Percentiles rank a stretch among this genome's conserved stretches.
Conservation (phyloP, 495 filamentous ascomycete genomes). For the Hypomontagnella submonticulosa region DNA sequence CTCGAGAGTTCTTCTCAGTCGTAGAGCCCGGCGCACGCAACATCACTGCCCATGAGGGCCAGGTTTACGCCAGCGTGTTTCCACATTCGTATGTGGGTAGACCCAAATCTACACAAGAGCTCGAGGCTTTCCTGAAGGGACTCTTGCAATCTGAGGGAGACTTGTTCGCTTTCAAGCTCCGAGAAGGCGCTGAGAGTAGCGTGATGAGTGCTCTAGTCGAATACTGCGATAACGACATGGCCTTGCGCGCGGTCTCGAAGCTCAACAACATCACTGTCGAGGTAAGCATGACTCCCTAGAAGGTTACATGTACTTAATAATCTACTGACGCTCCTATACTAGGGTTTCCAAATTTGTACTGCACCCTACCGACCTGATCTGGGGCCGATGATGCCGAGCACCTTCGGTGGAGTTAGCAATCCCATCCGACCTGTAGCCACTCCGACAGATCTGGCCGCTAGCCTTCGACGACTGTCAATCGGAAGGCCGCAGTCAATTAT, state of each 20-base stretch:
- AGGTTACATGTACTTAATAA: neutral
- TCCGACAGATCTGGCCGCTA: constrained; percentile 31
- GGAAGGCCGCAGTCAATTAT: constrained; percentile 36
- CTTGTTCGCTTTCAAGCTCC: constrained; percentile 62
- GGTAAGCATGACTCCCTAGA: constrained; percentile 51
- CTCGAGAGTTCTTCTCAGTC: constrained; percentile 52
- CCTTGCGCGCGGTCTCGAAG: constrained; percentile 48
- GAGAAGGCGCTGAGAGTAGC: constrained; percentile 48
- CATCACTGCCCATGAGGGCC: constrained; percentile 60
- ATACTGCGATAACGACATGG: constrained; percentile 62
- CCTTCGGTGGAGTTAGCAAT: constrained; percentile 1
- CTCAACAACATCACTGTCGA: constrained; percentile 60
- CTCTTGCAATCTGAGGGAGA: constrained; percentile 65
- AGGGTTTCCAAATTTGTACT: constrained; percentile 47
- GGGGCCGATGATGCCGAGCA: neutral
- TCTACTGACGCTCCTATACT: constrained; percentile 16
- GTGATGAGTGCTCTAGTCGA: constrained; percentile 61
- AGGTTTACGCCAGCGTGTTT: constrained; percentile 60
- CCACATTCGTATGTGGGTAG: constrained; percentile 32
- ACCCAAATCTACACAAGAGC: constrained; percentile 38
- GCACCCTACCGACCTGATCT: constrained; percentile 42
- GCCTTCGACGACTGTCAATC: constrained; percentile 45
- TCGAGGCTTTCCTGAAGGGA: constrained; percentile 58
- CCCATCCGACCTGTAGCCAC: constrained; percentile 12
- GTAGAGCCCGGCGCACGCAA: constrained; percentile 40